Percentiles rank a stretch among this genome's conserved stretches.
These are phyloP conservation scores for Tremella yokohamensis DNA, from an alignment of 768 basidiomycete species.

Conservation along the genomic window DNA sequence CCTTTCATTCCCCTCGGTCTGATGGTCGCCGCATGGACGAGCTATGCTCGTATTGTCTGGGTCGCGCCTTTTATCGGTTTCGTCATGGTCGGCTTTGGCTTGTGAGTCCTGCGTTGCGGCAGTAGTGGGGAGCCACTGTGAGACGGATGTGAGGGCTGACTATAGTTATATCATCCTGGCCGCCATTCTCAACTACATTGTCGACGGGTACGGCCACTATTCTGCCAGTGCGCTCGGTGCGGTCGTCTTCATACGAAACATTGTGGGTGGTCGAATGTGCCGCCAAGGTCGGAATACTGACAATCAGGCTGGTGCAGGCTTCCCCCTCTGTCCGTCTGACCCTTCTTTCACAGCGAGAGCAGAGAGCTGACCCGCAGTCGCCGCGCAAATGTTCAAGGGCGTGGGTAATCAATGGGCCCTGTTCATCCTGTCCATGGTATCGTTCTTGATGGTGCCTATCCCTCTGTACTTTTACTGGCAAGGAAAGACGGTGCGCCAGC, in stretches of 20 bases:
- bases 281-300: not conserved
- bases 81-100: conserved; percentile 36
- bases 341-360: not conserved
- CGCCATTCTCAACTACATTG: conserved; percentile 37
- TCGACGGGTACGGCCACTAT: conserved; percentile 41
- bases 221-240: conserved; percentile 34
- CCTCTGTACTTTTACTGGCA: conserved; percentile 34
- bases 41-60: conserved; percentile 21
- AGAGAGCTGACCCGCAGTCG: conserved; percentile 19
- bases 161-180: conserved; percentile 28
- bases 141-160: not conserved
- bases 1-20: conserved; percentile 36
- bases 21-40: conserved; percentile 41
- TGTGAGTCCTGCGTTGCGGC: conserved; percentile 20
- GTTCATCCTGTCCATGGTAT: conserved; percentile 31
- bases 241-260: conserved; percentile 33
- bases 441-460: conserved; percentile 33
- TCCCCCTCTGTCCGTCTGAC: conserved; percentile 30
- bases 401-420: conserved; percentile 43
- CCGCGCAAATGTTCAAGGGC: conserved; percentile 35
- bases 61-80: conserved; percentile 42
- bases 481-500: conserved; percentile 24
- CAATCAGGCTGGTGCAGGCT: conserved; percentile 27
- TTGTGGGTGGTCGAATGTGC: conserved; percentile 15
- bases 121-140: no score